Evolutionary conservation across 2,329 filamentous ascomycete species (phyloP).

Genomic region (Amauroascus verrucosus): DNA sequence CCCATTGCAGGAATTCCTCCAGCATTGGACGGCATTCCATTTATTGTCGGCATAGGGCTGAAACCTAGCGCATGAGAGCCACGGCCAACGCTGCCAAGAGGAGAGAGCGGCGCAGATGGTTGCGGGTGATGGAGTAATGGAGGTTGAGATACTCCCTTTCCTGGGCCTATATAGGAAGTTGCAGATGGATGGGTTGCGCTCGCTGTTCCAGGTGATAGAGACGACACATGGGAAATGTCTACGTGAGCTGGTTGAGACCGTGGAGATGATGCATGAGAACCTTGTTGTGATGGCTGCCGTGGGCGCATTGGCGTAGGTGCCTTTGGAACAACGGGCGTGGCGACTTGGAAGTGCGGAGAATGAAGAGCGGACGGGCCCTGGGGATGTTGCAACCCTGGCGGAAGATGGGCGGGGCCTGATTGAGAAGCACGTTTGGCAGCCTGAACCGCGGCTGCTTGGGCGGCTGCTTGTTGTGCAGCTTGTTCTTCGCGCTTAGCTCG

Average conservation of each 20-base stretch:
- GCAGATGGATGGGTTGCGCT: slow-evolving; percentile 58
- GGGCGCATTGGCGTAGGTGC: slow-evolving; percentile 67
- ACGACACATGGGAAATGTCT: slow-evolving; percentile 52
- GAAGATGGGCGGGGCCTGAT: slow-evolving; percentile 45
- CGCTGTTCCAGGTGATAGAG: slow-evolving; percentile 49
- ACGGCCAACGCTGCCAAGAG: slow-evolving; percentile 51
- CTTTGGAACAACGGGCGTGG: slow-evolving; percentile 74
- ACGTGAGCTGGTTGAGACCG: slow-evolving; percentile 39
- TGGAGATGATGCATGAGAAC: slow-evolving; percentile 57
- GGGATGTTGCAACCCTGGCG: slow-evolving; percentile 44
- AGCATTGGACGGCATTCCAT: slow-evolving; percentile 44
- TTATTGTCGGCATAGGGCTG: slow-evolving; percentile 46
- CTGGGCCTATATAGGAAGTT: slow-evolving; percentile 51
- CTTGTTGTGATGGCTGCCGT: slow-evolving; percentile 70
- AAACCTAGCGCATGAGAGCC: slow-evolving; percentile 46
- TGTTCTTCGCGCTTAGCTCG: slow-evolving; percentile 35
- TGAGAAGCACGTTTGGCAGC: slow-evolving; percentile 49
- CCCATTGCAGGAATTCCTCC: slow-evolving; percentile 45
- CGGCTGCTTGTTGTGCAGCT: slow-evolving; percentile 21
- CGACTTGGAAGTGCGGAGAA: slow-evolving; percentile 69
- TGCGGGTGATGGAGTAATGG: slow-evolving; percentile 47
- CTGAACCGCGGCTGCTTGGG: slow-evolving; percentile 14
- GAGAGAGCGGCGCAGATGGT: slow-evolving; percentile 54
- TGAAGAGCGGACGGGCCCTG: slow-evolving; percentile 47
- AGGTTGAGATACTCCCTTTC: slow-evolving; percentile 48